Conservation (phyloP, 2,329 filamentous ascomycete species). For the Diaporthe sp. region DNA sequence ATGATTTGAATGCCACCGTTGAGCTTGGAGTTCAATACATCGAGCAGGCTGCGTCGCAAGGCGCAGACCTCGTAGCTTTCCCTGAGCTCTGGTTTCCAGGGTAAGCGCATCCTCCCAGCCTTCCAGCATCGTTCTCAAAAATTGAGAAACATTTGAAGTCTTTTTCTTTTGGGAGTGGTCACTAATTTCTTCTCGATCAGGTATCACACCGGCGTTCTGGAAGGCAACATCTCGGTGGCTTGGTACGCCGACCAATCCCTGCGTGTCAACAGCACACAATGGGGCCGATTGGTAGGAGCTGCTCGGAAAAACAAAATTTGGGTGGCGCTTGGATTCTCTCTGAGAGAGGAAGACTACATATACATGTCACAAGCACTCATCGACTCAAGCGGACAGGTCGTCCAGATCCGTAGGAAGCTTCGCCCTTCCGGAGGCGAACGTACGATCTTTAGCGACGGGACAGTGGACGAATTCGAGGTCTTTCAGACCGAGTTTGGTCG, state of each 20-base stretch:
- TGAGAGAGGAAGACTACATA: not conserved
- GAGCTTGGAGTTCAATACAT: not conserved
- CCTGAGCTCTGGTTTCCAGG: slow-evolving; percentile 24
- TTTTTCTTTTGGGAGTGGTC: not conserved
- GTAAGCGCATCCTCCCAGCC: not conserved
- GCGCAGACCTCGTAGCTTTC: slow-evolving; percentile 4
- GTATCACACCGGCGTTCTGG: not conserved
- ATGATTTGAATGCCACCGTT: slow-evolving; percentile 6
- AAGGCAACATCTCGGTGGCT: slow-evolving; percentile 5
- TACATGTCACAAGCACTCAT: slow-evolving; percentile 3
- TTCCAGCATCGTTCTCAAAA: no score
- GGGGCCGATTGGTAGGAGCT: not conserved
- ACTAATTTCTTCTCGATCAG: not conserved
- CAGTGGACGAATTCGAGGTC: not conserved
- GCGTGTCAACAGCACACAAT: slow-evolving; percentile 4
- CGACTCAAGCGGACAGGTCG: not conserved
- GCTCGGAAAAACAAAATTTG: not conserved
- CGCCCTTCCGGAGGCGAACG: slow-evolving; percentile 8
- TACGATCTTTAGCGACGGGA: not conserved
- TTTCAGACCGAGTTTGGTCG: not conserved
- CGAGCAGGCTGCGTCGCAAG: not conserved
- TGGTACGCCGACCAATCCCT: slow-evolving; percentile 12
- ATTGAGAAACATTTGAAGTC: not conserved
- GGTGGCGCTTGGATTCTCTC: not conserved
- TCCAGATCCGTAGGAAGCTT: slow-evolving; percentile 24